Percentiles rank a stretch among this genome's conserved stretches.
Evolutionary conservation across 2,329 filamentous ascomycete genomes (phyloP).

Genomic region (Emergomyces africanus): DNA sequence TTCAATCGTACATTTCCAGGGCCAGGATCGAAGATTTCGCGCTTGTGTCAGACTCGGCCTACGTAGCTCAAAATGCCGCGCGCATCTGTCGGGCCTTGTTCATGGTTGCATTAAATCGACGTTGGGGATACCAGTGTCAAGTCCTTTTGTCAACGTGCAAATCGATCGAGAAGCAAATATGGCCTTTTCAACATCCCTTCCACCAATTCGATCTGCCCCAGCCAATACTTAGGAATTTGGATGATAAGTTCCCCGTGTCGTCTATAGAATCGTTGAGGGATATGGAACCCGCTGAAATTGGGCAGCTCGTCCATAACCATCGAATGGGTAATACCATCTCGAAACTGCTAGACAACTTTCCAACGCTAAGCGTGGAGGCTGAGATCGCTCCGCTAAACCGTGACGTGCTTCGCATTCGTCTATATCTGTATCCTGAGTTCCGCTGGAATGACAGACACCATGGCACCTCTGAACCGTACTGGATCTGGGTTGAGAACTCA

Average conservation of each 20-base stretch:
- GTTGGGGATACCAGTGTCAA: slow-evolving; percentile 92
- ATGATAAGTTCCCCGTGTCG: slow-evolving; percentile 59
- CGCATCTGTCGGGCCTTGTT: slow-evolving; percentile 91
- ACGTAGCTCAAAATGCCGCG: slow-evolving; percentile 89
- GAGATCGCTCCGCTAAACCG: slow-evolving; percentile 93
- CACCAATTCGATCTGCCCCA: slow-evolving; percentile 87
- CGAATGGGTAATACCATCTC: slow-evolving; percentile 72
- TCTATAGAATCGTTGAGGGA: slow-evolving; percentile 78
- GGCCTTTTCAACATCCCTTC: slow-evolving; percentile 89
- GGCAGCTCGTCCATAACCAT: slow-evolving; percentile 79
- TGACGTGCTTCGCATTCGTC: slow-evolving; percentile 82
- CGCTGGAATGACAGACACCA: slow-evolving; percentile 89
- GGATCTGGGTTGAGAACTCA: slow-evolving; percentile 98
- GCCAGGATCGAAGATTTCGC: slow-evolving; percentile 87
- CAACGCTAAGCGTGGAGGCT: slow-evolving; percentile 76
- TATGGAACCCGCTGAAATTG: slow-evolving; percentile 87
- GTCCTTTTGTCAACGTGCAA: slow-evolving; percentile 87
- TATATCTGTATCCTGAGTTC: slow-evolving; percentile 81
- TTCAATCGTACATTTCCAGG: slow-evolving; percentile 88
- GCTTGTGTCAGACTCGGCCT: slow-evolving; percentile 78
- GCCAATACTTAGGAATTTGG: slow-evolving; percentile 69
- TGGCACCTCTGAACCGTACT: slow-evolving; percentile 90
- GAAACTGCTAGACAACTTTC: slow-evolving; percentile 78
- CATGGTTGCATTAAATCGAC: slow-evolving; percentile 90
- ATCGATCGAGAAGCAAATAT: slow-evolving; percentile 91